Evolutionary conservation across 257 asterid species (phyloP).

Genomic region (Nyctanthes arbortristis): DNA sequence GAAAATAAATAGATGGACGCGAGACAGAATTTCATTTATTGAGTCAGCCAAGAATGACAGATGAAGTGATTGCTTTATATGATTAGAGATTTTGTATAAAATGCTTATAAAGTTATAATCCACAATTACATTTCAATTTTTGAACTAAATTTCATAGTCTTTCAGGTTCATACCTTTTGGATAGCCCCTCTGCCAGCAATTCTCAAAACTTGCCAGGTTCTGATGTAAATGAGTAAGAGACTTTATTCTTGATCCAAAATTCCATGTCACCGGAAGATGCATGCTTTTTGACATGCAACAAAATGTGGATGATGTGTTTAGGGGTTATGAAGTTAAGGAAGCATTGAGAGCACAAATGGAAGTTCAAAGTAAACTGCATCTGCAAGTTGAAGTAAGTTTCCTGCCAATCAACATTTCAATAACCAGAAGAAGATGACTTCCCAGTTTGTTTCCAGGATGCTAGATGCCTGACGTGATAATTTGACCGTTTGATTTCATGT

Average conservation of each 20-base stretch:
- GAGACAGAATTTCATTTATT: neutral
- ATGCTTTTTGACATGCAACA: slow-evolving; percentile 1
- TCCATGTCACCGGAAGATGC: slow-evolving; percentile 4
- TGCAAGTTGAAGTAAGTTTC: slow-evolving; percentile 87
- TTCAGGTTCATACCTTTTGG: slow-evolving; percentile 66
- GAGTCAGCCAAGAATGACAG: neutral
- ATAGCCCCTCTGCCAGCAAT: slow-evolving; percentile 58
- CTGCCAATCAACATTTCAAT: slow-evolving; percentile 4
- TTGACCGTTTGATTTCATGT: neutral
- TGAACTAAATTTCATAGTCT: slow-evolving; percentile 29
- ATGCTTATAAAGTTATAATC: neutral
- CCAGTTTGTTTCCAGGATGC: neutral
- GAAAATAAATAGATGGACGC: neutral
- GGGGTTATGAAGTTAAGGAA: slow-evolving; percentile 94
- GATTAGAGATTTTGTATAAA: neutral
- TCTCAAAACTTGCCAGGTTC: slow-evolving; percentile 56
- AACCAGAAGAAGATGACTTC: neutral
- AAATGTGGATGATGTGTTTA: slow-evolving; percentile 31
- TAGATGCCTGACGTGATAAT: neutral
- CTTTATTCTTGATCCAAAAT: slow-evolving; percentile 10
- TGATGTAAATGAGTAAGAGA: slow-evolving; percentile 73
- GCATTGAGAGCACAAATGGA: slow-evolving; percentile 94
- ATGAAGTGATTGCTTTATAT: neutral
- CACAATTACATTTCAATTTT: neutral
- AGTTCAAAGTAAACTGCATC: slow-evolving; percentile 84